A percentile compares a stretch with the other conserved stretches of the same genome.
Evolutionary conservation across 2,329 filamentous ascomycete genomes (phyloP).

Genomic region (Leptoxyphium fumago): DNA sequence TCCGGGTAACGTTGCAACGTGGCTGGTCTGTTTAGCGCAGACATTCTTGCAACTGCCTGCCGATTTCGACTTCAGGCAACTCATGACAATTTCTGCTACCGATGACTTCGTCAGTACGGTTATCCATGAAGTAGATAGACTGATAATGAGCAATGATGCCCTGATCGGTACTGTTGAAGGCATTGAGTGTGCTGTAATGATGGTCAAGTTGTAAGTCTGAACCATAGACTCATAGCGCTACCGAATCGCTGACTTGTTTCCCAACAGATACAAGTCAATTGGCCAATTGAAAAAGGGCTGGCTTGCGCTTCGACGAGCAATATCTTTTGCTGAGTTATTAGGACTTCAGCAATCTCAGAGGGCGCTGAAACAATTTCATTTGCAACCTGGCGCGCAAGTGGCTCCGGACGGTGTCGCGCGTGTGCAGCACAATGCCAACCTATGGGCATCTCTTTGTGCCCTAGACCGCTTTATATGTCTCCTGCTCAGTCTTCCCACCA

Average conservation of each 20-base stretch:
- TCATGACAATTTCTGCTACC: background rate
- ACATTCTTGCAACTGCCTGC: conserved; percentile 2
- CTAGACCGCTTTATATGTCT: conserved; percentile 2
- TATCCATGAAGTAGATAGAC: background rate
- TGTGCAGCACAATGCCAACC: conserved; percentile 5
- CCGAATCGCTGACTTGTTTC: background rate
- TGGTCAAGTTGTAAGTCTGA: conserved; percentile 1
- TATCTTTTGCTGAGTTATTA: conserved; percentile 2
- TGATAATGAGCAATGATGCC: background rate
- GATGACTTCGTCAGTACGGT: background rate
- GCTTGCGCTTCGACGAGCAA: conserved; percentile 2
- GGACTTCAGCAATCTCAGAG: conserved; percentile 1
- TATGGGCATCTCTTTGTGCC: conserved; percentile 5
- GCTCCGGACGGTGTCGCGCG: background rate
- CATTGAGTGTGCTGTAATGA: conserved; percentile 2
- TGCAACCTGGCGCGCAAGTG: background rate
- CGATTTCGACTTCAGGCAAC: background rate
- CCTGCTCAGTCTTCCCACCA: conserved; percentile 1
- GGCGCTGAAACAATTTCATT: background rate
- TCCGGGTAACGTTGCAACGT: background rate
- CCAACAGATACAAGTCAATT: conserved; percentile 1
- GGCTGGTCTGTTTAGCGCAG: conserved; percentile 1
- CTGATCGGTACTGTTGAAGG: background rate
- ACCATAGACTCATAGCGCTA: background rate
- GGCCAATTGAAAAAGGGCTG: conserved; percentile 3